Base-by-base conservation (phyloP, 176 grass and related monocot genomes). In the Ensete ventricosum region DNA sequence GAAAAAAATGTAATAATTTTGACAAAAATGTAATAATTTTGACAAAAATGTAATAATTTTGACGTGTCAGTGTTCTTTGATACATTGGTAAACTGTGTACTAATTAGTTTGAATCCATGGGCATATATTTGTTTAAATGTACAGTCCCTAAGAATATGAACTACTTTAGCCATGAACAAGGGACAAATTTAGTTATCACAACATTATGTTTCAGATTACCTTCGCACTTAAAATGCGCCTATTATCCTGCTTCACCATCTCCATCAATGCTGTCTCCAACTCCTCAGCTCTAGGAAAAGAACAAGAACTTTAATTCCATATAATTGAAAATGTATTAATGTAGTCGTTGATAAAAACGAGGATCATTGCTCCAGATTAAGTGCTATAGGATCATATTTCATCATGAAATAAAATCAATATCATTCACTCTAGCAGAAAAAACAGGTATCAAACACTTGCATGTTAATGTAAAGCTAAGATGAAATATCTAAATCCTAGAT, bases 171-270 rank as follows among this genome's bases (percentile, higher is more conserved):
- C 9, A 50, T 17, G 14, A 14, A 26, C 11, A 29, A 27, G 53
- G 22, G 14, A 22, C n/a, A 71, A 52, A 8, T 20, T 20, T 11
- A 51, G 2, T 49, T 2, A 16, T n/a, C 19, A n/a, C 43, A 9
- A 14, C 14, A 2, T 11, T 52, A 11, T 29, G 29, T 52, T 24
- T 74, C 8, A 9, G 19, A 57, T 83, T 73, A 94, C 96, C 88
- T 99, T 91, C 81, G 96, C 91, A 82, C 96, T 99, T 71, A 99
- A 82, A 79, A 95, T 88, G 22, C 96, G 88, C 43, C 96, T 87
- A 70, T 99, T 99, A 82, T 99, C 96, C 84, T 99, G 91, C 72
- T 95, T 99, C 72, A 99, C 96, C 88, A 99, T 99, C 71, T 99
- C 96, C 91, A 99, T 99, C 55, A 99, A 69, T 69, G 96, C 96